Evolutionary conservation across 257 asterid species (phyloP), one percentile per base, ranked within the genome.

Genomic region (Penstemon newberryi): DNA sequence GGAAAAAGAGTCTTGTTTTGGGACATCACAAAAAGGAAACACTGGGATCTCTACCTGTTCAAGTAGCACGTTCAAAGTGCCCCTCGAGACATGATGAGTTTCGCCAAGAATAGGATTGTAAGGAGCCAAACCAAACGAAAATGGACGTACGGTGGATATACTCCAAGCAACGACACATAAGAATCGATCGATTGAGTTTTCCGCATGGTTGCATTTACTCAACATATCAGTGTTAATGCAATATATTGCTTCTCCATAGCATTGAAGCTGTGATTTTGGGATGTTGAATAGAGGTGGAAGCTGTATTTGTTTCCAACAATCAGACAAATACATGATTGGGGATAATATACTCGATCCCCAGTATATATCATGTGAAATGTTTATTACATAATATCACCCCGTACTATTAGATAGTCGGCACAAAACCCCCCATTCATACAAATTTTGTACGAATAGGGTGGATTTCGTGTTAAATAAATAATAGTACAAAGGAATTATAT

Each of bases 61-160:
- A 2, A 90, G 62, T 1, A 93, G 70, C 8, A 93, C 95, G 65
- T 90, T 88, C 40, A 93, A 79, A 11, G 83, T 72, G 12, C 81
- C 85, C 51, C 59, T 75, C 4, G 96, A 86, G 66, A 87, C 96
- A 70, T 93, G 96, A 72, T 93, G 98, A 69, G 97, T 90, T 72
- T 93, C 98, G 42, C 98, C 98, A 40, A 93, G 96, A 19, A 90
- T 63, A 10, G 98, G 94, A 80, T 93, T 93, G 68, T 82, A 93
- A 2, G 98, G 98, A 36, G 94, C 95, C 63, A 88, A 68, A 3
- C 97, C 98, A n/a, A 93, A 90, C 45, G 69, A 38, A 65, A 88
- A 70, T 0, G 97, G 97, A 0, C 98, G 85, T 10, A 76, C 2
- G 1, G 89, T 88, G 25, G 97, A 93, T 60, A 90, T 74, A 81